Conservation (phyloP, 148 eudicot genomes). For the Rhododendron simsii region DNA sequence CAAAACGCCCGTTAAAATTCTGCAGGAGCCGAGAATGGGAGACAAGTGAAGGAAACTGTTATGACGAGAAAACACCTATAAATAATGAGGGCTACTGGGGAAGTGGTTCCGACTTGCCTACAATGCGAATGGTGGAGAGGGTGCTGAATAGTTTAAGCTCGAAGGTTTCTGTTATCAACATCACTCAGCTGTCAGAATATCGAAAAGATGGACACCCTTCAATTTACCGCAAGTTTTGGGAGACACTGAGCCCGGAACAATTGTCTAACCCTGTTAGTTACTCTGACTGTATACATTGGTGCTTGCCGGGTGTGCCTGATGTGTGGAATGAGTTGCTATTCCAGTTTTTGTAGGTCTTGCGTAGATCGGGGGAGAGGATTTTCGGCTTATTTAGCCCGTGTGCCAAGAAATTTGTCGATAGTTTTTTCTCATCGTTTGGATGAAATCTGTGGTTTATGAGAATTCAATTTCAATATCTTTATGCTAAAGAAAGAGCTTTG, state of each 20-base stretch:
- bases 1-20: neutral
- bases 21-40: slow-evolving; percentile 83
- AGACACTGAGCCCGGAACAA: slow-evolving; percentile 59
- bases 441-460: neutral
- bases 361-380: neutral
- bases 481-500: neutral
- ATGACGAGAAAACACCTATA: slow-evolving; percentile 62
- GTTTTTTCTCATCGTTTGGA: neutral
- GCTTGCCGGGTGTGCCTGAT: slow-evolving; percentile 89
- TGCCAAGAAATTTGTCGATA: neutral
- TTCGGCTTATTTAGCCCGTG: neutral
- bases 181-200: slow-evolving; percentile 90
- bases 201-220: slow-evolving; percentile 93
- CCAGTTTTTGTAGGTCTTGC: slow-evolving; percentile 47
- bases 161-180: slow-evolving; percentile 73
- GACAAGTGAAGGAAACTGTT: slow-evolving; percentile 81
- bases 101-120: slow-evolving; percentile 75
- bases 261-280: slow-evolving; percentile 65
- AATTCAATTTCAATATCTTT: neutral
- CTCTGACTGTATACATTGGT: slow-evolving; percentile 95
- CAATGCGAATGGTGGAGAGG: slow-evolving; percentile 76
- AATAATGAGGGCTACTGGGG: slow-evolving; percentile 64
- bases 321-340: slow-evolving; percentile 80
- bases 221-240: slow-evolving; percentile 98
- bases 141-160: slow-evolving; percentile 53